Percentiles rank a stretch among this genome's conserved stretches.
Evolutionary conservation across 768 basidiomycete species (phyloP).

Genomic region (Krasilnikovozyma curviuscula): DNA sequence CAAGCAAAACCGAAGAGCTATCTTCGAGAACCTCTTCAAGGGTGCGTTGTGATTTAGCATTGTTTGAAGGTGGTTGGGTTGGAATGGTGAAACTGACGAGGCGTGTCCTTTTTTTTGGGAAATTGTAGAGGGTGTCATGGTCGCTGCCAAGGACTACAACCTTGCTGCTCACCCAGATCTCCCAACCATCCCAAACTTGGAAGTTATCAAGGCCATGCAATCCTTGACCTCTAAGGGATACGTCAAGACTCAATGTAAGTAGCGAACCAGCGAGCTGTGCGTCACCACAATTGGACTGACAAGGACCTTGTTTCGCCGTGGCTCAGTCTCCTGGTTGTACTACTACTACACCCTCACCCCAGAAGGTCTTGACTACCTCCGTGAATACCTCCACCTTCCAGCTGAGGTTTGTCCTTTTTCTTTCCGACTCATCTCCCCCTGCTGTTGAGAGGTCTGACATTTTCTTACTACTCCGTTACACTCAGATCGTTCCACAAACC

Average conservation of each 20-base stretch:
- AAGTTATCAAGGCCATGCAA: slow-evolving; percentile 54
- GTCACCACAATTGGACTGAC: background rate
- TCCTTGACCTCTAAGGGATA: slow-evolving; percentile 51
- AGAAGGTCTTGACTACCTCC: slow-evolving; percentile 91
- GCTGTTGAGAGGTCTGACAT: too few relatives aligned
- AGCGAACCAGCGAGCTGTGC: too few relatives aligned
- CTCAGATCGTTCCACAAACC: slow-evolving; percentile 90
- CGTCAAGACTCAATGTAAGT: slow-evolving; percentile 75
- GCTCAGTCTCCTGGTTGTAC: slow-evolving; percentile 75
- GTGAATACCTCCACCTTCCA: slow-evolving; percentile 84
- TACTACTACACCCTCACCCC: slow-evolving; percentile 96
- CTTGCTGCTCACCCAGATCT: slow-evolving; percentile 88
- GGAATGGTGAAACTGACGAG: background rate
- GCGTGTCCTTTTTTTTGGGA: background rate
- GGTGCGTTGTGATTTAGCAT: slow-evolving; percentile 35
- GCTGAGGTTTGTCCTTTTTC: too few relatives aligned
- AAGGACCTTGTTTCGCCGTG: background rate
- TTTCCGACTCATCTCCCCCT: too few relatives aligned
- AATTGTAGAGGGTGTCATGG: slow-evolving; percentile 75
- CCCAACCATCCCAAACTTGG: slow-evolving; percentile 41
- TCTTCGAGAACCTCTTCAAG: slow-evolving; percentile 99
- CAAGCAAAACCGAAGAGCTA: slow-evolving; percentile 80
- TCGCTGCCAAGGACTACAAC: slow-evolving; percentile 99
- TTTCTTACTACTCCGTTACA: too few relatives aligned
- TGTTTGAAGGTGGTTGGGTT: background rate